A percentile compares a stretch with the other conserved stretches of the same genome.
Evolutionary conservation across 2,329 filamentous ascomycete species (phyloP).

Genomic region (Chrysoporthe austroafricana): DNA sequence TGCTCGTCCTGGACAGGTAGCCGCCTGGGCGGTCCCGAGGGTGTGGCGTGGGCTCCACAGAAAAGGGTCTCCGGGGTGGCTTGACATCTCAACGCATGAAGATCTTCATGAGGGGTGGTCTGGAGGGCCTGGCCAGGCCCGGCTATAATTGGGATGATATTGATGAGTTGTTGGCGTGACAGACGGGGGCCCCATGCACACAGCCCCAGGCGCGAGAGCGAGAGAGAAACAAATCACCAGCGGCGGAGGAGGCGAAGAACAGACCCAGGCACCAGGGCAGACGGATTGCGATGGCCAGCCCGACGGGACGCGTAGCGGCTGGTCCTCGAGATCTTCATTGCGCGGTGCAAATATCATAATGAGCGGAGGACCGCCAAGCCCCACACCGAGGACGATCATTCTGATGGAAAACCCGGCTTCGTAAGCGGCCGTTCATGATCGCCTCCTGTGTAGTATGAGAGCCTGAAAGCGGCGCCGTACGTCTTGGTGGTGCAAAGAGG

Average conservation of each 20-base stretch:
- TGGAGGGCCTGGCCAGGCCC: background rate
- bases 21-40: background rate
- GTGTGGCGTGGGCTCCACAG: conserved; percentile 9
- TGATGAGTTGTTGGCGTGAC: conserved; percentile 17
- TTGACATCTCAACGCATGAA: conserved; percentile 20
- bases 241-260: background rate
- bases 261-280: background rate
- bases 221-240: conserved; percentile 6
- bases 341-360: background rate
- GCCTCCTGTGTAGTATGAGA: background rate
- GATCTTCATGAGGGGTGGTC: conserved; percentile 7
- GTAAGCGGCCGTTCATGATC: background rate
- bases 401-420: background rate
- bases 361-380: background rate
- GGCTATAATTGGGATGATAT: conserved; percentile 23
- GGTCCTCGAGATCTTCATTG: background rate
- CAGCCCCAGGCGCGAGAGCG: conserved; percentile 10
- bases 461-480: background rate
- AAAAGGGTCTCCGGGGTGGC: conserved; percentile 1
- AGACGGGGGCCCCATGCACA: conserved; percentile 18
- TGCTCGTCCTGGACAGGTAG: background rate
- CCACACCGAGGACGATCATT: background rate
- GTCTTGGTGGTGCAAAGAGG: background rate
- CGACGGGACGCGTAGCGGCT: background rate
- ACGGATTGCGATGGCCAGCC: background rate